Evolutionary conservation across 164 flowering plant species (phyloP).

Genomic region (Sedum album): DNA sequence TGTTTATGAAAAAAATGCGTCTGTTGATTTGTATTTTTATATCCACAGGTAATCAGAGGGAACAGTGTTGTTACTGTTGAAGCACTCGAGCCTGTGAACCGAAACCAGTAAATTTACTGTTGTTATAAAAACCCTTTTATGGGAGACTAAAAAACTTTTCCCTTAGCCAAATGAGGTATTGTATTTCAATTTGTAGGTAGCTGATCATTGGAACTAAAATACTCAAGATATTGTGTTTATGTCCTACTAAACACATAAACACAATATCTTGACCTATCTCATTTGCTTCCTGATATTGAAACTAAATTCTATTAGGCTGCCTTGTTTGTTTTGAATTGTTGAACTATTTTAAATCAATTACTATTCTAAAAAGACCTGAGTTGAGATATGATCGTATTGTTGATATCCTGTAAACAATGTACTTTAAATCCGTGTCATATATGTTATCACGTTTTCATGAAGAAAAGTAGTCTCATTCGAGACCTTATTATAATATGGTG

Average conservation of each 20-base stretch:
- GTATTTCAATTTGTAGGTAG: neutral
- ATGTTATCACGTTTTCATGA: neutral
- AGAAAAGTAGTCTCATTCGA: neutral
- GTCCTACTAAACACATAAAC: neutral
- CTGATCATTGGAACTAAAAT: neutral
- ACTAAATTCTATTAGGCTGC: too few relatives aligned
- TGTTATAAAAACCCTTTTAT: neutral
- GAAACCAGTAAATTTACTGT: slow-evolving; percentile 15
- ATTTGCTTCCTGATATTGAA: too few relatives aligned
- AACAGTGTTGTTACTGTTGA: slow-evolving; percentile 67
- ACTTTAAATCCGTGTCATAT: neutral
- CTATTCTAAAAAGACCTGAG: too few relatives aligned
- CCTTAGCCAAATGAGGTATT: neutral
- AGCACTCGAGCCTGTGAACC: slow-evolving; percentile 54
- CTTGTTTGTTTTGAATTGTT: too few relatives aligned
- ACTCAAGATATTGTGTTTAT: neutral
- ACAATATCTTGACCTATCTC: neutral
- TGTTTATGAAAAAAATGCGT: neutral
- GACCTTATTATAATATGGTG: too few relatives aligned
- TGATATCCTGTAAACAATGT: neutral
- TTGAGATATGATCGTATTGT: too few relatives aligned
- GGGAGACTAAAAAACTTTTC: neutral
- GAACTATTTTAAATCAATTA: too few relatives aligned
- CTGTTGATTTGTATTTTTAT: neutral
- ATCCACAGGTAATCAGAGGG: slow-evolving; percentile 49